These are phyloP conservation scores for Tremellales sp. DNA, from an alignment of 1,284 basidiomycete genomes.

Conservation along the genomic window DNA sequence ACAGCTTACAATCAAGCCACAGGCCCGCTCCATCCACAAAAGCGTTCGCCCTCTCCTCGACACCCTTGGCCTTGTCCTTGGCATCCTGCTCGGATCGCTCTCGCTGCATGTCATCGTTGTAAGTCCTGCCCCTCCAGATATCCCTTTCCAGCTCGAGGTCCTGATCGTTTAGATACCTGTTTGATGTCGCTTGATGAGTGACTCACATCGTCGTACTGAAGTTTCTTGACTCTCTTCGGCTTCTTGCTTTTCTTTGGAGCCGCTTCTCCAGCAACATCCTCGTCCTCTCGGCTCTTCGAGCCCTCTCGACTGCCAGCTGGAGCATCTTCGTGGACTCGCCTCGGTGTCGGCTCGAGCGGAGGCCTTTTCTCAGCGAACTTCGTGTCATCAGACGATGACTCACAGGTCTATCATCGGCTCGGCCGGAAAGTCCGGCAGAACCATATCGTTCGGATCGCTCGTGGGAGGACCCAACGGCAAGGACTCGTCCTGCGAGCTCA, in stretches of 20 bases:
- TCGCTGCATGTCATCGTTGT: slow-evolving; percentile 17
- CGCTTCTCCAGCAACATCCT: slow-evolving; percentile 9
- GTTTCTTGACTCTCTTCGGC: slow-evolving; percentile 13
- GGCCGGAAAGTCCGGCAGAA: too few relatives aligned
- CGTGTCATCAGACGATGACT: too few relatives aligned
- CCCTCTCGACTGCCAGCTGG: slow-evolving; percentile 2
- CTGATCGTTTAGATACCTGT: slow-evolving; percentile 6
- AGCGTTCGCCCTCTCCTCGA: slow-evolving; percentile 6
- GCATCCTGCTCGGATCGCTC: slow-evolving; percentile 2
- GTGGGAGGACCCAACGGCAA: too few relatives aligned
- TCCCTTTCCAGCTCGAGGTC: slow-evolving; percentile 11
- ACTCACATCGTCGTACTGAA: slow-evolving; percentile 16
- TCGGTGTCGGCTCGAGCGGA: too few relatives aligned
- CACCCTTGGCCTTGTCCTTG: slow-evolving; percentile 11
- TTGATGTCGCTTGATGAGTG: background rate
- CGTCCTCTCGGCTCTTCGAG: too few relatives aligned
- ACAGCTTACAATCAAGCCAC: background rate
- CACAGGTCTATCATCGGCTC: too few relatives aligned
- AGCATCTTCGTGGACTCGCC: too few relatives aligned
- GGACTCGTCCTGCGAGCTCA: too few relatives aligned
- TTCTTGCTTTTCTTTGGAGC: slow-evolving; percentile 11
- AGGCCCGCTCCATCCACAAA: slow-evolving; percentile 26
- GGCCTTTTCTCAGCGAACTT: too few relatives aligned
- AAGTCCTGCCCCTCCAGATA: slow-evolving; percentile 10
- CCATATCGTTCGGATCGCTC: too few relatives aligned